Conservation (phyloP, 2,329 filamentous ascomycete species). For the Fusarium mexicanum region DNA sequence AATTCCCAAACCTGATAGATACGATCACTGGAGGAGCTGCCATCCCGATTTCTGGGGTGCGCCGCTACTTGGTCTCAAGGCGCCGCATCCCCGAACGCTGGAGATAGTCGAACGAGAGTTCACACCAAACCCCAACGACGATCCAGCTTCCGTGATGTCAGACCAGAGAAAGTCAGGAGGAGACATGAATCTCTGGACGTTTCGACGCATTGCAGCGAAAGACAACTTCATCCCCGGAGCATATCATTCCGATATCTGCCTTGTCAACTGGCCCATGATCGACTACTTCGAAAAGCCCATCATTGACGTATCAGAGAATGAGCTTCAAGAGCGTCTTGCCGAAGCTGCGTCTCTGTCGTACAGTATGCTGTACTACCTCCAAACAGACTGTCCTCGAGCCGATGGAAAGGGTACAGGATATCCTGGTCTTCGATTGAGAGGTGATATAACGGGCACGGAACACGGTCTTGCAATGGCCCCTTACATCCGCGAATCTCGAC, state of each 20-base stretch:
- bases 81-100: constrained; percentile 41
- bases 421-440: constrained; percentile 40
- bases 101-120: constrained; percentile 44
- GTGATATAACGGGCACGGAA: constrained; percentile 42
- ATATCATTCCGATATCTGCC: constrained; percentile 40
- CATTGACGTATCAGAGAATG: constrained; percentile 36
- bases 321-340: constrained; percentile 26
- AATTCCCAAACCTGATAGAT: constrained; percentile 32
- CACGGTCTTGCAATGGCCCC: constrained; percentile 45
- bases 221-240: constrained; percentile 39
- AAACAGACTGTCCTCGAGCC: constrained; percentile 41
- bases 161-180: constrained; percentile 42
- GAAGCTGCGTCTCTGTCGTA: constrained; percentile 39
- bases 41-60: constrained; percentile 44
- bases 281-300: constrained; percentile 45
- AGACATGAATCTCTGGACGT: constrained; percentile 45
- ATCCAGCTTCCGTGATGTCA: constrained; percentile 35
- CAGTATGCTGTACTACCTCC: constrained; percentile 44
- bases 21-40: constrained; percentile 39
- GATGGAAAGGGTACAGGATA: constrained; percentile 39
- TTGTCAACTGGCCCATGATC: constrained; percentile 46
- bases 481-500: constrained; percentile 41
- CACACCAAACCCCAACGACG: constrained; percentile 41
- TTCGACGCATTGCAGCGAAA: constrained; percentile 37
- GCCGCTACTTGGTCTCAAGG: constrained; percentile 36